These are phyloP conservation scores for Asterophora lycoperdoides DNA, from an alignment of 768 basidiomycete genomes.

Conservation along the genomic window DNA sequence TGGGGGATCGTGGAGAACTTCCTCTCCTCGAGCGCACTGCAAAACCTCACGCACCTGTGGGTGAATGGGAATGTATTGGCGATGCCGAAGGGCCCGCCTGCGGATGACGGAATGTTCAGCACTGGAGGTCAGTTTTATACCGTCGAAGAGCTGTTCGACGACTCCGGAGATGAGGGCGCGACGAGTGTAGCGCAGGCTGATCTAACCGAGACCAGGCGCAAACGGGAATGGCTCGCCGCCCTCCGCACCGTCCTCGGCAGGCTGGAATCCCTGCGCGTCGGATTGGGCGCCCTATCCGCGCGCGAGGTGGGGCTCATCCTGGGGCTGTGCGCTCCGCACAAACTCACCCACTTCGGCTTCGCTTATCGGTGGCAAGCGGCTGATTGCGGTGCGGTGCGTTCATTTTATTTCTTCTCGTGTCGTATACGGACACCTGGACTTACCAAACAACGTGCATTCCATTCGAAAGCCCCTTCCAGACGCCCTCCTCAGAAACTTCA, in stretches of 20 bases:
- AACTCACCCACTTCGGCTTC: slow-evolving; percentile 16
- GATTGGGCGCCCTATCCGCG: slow-evolving; percentile 11
- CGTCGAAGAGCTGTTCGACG: slow-evolving; percentile 9
- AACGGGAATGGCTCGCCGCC: slow-evolving; percentile 8
- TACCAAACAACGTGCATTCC: not conserved
- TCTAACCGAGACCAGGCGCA: not conserved
- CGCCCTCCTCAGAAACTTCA: slow-evolving; percentile 10
- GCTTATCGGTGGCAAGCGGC: slow-evolving; percentile 14
- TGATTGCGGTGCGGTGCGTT: slow-evolving; percentile 7
- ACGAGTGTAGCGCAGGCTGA: too few species aligned
- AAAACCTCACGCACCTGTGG: slow-evolving; percentile 18
- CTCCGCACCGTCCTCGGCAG: slow-evolving; percentile 6
- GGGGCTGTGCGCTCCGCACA: slow-evolving; percentile 7
- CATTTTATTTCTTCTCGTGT: not conserved
- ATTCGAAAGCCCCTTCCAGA: slow-evolving; percentile 12
- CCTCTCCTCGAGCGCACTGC: slow-evolving; percentile 8
- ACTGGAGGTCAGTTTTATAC: slow-evolving; percentile 5
- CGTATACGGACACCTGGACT: not conserved
- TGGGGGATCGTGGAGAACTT: slow-evolving; percentile 17
- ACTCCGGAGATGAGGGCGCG: not conserved
- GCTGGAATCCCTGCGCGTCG: slow-evolving; percentile 16
- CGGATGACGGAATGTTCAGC: not conserved
- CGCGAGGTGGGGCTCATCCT: slow-evolving; percentile 7
- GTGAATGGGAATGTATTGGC: slow-evolving; percentile 15
- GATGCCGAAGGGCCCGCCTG: slow-evolving; percentile 1